Evolutionary conservation across 306 rosid species (phyloP), one percentile per base, ranked within the genome.

Genomic region (Bauhinia variegata): DNA sequence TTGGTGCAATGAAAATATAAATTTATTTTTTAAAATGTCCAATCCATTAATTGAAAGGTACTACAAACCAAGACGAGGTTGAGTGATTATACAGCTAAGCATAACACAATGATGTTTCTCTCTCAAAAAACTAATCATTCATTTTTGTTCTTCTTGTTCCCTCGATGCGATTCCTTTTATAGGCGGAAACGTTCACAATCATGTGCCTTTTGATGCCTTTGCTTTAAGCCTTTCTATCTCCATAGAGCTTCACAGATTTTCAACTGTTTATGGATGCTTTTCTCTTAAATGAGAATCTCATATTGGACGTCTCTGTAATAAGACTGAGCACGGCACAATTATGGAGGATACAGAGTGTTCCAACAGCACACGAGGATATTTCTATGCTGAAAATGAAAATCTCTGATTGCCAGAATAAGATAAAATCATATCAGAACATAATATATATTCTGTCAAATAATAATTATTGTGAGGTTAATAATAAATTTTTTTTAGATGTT

Each of bases 161-260:
- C 80, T 70, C 70, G 80, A 75, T 48, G 70, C 48, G 72, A 32
- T 66, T 56, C 81, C 60, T 58, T 56, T 37, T 74, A 63, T 68
- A 67, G 17, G 78, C 44, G 72, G 53, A 63, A 17, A 42, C 76
- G 51, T 56, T 68, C 73, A 70, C 47, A 8, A 33, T 41, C 81
- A 84, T 65, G 78, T 77, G 84, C 68, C 55, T 74, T 57, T 64
- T 31, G 8, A 47, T 76, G 69, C 57, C 18, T 67, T 16, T 63
- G 79, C 67, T 78, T 70, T 63, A 55, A 46, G 30, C 55, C 50
- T 82, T 60, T 41, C 58, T 3, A 5, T 53, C 63, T 47, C 73
- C 51, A 5, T 14, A 28, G 15, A 28, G 36, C n/a, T n/a, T n/a
- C n/a, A n/a, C n/a, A n/a, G n/a, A n/a, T n/a, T n/a, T n/a, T n/a